Evolutionary conservation across 2,329 filamentous ascomycete genomes (phyloP), one percentile per base, ranked within the genome.

Genomic region (Fusarium equiseti): DNA sequence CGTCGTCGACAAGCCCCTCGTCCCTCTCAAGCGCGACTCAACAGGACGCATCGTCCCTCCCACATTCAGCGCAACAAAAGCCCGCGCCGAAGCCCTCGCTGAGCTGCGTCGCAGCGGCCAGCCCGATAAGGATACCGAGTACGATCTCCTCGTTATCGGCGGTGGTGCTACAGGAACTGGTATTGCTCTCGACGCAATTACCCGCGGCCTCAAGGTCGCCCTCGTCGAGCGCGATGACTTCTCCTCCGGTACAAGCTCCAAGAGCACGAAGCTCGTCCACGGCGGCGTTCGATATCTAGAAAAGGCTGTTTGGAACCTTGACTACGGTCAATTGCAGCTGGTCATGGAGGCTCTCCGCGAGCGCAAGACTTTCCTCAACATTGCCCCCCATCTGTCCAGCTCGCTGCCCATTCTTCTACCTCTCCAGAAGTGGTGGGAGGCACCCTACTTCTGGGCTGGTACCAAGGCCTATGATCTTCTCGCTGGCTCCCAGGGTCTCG

Each of bases 201-300:
- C 92, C 4, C 87, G 92, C 73, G 92, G 92, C 3, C 83, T 95
- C 75, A 93, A 90, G 81, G 92, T 96, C 63, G 92, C 93, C 15
- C 82, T 95, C 53, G 91, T 96, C 18, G 92, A 96, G 82, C 87
- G 92, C 67, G 93, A 95, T 79, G 92, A 96, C 81, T 96, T 95
- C 79, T 91, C 90, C 74, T 87, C 90, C 68, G 92, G 93, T 31
- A 95, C 92, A 43, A 94, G 91, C 83, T 93, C 91, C 80, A 95
- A 95, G 84, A 94, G 91, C 82, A 96, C 92, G 51, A 96, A 96
- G 82, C 86, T 96, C 56, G 93, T 96, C 20, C 92, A 96, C 81
- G 92, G 92, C 73, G 92, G 92, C 77, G 93, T 96, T 64, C 88
- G 92, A 72, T 96, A 95, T 78, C 85, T 96, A 63, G 93, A 96